Evolutionary conservation across 345 rosid species (phyloP).

Genomic region (Hypericum perforatum): DNA sequence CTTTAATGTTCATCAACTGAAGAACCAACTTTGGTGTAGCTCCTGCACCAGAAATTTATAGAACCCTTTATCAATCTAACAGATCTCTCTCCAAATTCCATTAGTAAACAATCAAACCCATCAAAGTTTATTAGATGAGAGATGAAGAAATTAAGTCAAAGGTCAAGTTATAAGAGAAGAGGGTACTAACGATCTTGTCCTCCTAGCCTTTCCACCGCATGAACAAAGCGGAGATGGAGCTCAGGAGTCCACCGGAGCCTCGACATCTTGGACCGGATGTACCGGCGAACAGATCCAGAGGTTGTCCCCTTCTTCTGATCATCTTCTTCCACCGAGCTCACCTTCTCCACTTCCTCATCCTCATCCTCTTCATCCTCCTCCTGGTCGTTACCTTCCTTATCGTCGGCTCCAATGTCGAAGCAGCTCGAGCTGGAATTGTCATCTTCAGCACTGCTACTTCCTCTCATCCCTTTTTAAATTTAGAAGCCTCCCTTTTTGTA

Average conservation of each 20-base stretch:
- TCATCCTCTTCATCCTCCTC: conserved; percentile 23
- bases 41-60: conserved; percentile 26
- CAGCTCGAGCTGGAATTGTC: conserved; percentile 32
- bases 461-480: conserved; percentile 2
- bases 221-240: conserved; percentile 73
- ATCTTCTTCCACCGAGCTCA: conserved; percentile 47
- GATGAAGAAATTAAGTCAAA: background rate
- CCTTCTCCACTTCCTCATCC: conserved; percentile 27
- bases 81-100: background rate
- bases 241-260: conserved; percentile 79
- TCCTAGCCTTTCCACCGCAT: conserved; percentile 67
- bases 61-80: background rate
- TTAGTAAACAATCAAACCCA: background rate
- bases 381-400: conserved; percentile 19
- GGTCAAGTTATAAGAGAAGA: background rate
- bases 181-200: conserved; percentile 63
- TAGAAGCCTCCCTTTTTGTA: conserved; percentile 14
- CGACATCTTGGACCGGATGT: conserved; percentile 58
- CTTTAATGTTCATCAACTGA: conserved; percentile 70
- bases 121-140: background rate
- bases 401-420: conserved; percentile 12
- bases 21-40: conserved; percentile 84
- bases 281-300: conserved; percentile 56
- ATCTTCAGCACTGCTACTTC: background rate
- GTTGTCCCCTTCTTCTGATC: conserved; percentile 18